Percentiles rank a stretch among this genome's conserved stretches.
Conservation (phyloP, 2,329 filamentous ascomycete genomes). For the Knoxdaviesia capensis region DNA sequence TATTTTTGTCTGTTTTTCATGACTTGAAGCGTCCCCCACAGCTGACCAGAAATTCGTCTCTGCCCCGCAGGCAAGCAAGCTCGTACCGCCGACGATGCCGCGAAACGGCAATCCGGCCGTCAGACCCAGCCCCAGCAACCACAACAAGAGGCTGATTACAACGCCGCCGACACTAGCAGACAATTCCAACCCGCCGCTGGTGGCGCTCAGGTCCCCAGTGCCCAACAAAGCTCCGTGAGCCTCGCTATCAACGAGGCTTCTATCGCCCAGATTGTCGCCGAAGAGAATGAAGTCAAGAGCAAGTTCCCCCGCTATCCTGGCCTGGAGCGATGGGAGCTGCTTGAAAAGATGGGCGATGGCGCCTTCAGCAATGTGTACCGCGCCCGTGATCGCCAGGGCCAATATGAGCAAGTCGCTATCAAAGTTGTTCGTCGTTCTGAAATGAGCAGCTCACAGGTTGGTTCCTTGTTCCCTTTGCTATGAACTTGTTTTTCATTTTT, state of each 20-base stretch:
- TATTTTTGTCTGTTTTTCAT: not conserved
- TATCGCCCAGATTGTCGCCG: constrained; percentile 69
- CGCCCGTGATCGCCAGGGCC: constrained; percentile 53
- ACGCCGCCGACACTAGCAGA: not conserved
- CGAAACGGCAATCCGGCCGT: constrained; percentile 11
- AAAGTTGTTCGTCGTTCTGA: constrained; percentile 98
- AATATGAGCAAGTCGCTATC: constrained; percentile 65
- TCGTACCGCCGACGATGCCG: constrained; percentile 33
- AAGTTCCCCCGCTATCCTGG: constrained; percentile 78
- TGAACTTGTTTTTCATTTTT: constrained; percentile 8
- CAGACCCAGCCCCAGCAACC: not conserved
- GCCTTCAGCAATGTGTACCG: constrained; percentile 98
- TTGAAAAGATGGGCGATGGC: constrained; percentile 95
- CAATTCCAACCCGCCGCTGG: not conserved
- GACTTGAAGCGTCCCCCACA: constrained; percentile 1
- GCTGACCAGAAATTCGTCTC: constrained; percentile 5
- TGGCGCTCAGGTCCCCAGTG: not conserved
- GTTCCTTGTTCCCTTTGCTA: constrained; percentile 17
- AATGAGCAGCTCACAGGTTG: constrained; percentile 97
- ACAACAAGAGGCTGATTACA: too few species aligned
- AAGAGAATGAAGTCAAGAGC: constrained; percentile 69
- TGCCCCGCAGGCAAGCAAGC: constrained; percentile 61
- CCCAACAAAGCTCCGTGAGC: not conserved
- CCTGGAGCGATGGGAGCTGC: constrained; percentile 62
- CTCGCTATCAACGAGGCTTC: constrained; percentile 40